Evolutionary conservation across 441 rosid species (phyloP).

Genomic region (Erysimum pusillum): DNA sequence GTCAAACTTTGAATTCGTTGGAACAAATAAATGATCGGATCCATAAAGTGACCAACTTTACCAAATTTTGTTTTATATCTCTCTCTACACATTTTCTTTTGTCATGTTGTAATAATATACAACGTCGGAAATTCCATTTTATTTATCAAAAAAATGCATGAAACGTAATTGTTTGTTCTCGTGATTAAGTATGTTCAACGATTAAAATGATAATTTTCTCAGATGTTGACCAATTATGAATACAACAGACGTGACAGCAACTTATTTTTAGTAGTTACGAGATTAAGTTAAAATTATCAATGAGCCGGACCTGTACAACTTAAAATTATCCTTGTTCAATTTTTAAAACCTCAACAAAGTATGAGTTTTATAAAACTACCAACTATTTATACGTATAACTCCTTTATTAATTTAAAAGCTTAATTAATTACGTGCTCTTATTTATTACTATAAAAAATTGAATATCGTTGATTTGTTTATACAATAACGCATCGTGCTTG

Average conservation of each 20-base stretch:
- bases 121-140: too few relatives aligned
- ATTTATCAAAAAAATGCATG: not conserved
- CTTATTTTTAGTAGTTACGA: constrained; percentile 38
- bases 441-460: not conserved
- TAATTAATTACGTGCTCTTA: not conserved
- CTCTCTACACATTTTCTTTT: too few relatives aligned
- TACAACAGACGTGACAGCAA: constrained; percentile 41
- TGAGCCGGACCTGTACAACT: constrained; percentile 7
- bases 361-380: constrained; percentile 12
- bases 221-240: constrained; percentile 20
- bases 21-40: not conserved
- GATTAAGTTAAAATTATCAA: constrained; percentile 37
- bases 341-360: constrained; percentile 1
- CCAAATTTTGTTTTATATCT: too few relatives aligned
- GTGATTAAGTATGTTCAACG: constrained; percentile 3
- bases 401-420: not conserved
- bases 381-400: constrained; percentile 2
- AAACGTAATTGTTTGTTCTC: not conserved
- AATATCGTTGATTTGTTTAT: constrained; percentile 19
- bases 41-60: not conserved
- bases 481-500: constrained; percentile 25
- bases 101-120: too few relatives aligned
- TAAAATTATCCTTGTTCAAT: constrained; percentile 7
- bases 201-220: not conserved
- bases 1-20: not conserved